Percentiles rank a stretch among this genome's conserved stretches.
Evolutionary conservation across 371 early-diverging fungal genomes (phyloP).

Genomic region (Entomophthora muscae): DNA sequence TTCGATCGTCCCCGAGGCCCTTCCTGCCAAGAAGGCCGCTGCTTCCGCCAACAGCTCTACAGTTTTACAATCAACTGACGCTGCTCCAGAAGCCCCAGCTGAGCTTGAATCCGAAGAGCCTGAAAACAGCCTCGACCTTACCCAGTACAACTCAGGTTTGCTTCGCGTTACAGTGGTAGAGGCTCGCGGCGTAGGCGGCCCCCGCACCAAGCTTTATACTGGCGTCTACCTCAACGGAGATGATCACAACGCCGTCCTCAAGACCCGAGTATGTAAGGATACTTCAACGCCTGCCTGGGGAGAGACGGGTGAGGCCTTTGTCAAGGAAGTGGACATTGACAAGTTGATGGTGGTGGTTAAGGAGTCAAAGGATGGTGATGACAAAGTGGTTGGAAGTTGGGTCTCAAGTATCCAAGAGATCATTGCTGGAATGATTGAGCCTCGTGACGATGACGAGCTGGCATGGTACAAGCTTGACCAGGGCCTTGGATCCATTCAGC

Average conservation of each 20-base stretch:
- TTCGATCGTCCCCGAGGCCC: not conserved
- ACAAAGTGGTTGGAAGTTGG: not conserved
- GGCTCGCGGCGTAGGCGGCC: conserved; percentile 14
- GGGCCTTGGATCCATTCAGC: conserved; percentile 16
- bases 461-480: not conserved
- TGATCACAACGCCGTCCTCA: conserved; percentile 8
- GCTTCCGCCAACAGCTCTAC: not conserved
- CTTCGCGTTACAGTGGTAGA: conserved; percentile 18
- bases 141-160: conserved; percentile 20
- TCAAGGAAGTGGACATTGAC: conserved; percentile 18
- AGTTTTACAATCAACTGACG: not conserved
- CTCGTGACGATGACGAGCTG: not conserved
- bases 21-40: not conserved
- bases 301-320: conserved; percentile 19
- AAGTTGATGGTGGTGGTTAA: conserved; percentile 17
- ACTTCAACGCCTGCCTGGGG: conserved; percentile 21
- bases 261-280: conserved; percentile 17
- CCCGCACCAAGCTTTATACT: conserved; percentile 20
- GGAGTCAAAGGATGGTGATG: conserved; percentile 1
- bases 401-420: not conserved
- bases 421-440: not conserved
- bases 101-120: not conserved
- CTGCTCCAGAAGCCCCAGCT: too few species aligned
- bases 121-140: conserved; percentile 17
- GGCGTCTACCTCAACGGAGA: conserved; percentile 16